Conservation (phyloP, 2,329 filamentous ascomycete genomes). For the Parastagonospora nodorum region DNA sequence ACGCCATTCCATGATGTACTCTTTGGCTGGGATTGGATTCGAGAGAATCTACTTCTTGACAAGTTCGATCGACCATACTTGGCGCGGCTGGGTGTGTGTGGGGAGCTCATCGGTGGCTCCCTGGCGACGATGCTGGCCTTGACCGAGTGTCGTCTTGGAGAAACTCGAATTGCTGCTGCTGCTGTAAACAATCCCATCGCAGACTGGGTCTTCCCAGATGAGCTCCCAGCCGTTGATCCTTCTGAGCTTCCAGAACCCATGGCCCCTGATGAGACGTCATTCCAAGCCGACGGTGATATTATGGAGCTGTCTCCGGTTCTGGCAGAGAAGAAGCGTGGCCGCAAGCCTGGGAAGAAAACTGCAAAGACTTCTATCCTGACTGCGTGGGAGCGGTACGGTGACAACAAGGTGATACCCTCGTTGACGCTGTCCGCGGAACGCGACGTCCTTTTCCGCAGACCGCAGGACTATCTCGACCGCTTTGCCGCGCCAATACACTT, state of each 20-base stretch:
- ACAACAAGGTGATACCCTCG: constrained; percentile 33
- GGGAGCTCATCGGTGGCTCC: constrained; percentile 54
- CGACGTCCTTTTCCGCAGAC: constrained; percentile 47
- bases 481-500: constrained; percentile 58
- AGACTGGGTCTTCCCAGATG: constrained; percentile 53
- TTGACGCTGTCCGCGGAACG: constrained; percentile 41
- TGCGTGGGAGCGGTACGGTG: constrained; percentile 35
- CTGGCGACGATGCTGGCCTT: constrained; percentile 56
- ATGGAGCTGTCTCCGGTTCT: constrained; percentile 18
- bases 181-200: constrained; percentile 54
- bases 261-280: constrained; percentile 34
- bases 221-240: constrained; percentile 25
- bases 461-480: constrained; percentile 54
- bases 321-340: constrained; percentile 8
- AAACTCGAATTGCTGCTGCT: constrained; percentile 50
- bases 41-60: constrained; percentile 42
- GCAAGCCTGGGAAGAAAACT: constrained; percentile 20
- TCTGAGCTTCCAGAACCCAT: constrained; percentile 36
- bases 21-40: constrained; percentile 54
- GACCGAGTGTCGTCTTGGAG: constrained; percentile 54
- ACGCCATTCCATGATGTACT: constrained; percentile 55
- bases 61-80: constrained; percentile 24
- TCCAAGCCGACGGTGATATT: constrained; percentile 36
- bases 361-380: constrained; percentile 23
- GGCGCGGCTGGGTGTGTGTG: constrained; percentile 51